phyloP scores from a whole-genome alignment of 208 protist genomes.

The Sergeia podlipaevii region DNA sequence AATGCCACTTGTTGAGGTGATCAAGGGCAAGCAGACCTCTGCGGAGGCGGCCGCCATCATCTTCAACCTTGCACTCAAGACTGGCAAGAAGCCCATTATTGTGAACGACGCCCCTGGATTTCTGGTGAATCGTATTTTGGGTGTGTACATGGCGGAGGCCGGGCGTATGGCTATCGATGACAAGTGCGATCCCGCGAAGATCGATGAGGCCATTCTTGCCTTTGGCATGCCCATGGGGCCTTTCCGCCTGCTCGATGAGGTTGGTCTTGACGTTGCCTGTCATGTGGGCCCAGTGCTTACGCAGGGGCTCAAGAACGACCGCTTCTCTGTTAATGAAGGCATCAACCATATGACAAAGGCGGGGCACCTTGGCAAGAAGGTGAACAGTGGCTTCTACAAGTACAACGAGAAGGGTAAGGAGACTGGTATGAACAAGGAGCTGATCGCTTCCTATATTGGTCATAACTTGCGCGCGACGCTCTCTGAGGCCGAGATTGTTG shows the following conservation, averaged over 20 bases:
- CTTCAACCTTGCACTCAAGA: conserved; percentile 70
- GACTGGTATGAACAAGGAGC: conserved; percentile 34
- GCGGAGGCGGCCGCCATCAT: conserved; percentile 68
- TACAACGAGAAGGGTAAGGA: conserved; percentile 79
- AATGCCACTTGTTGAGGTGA: conserved; percentile 93
- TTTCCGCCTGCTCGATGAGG: conserved; percentile 88
- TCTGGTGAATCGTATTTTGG: conserved; percentile 84
- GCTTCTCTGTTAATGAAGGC: conserved; percentile 44
- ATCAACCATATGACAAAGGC: conserved; percentile 58
- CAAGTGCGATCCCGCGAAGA: conserved; percentile 35
- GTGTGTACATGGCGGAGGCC: conserved; percentile 84
- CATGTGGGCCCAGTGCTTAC: conserved; percentile 71
- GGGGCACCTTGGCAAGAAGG: conserved; percentile 84
- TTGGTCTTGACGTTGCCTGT: conserved; percentile 88
- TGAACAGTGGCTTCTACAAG: conserved; percentile 84
- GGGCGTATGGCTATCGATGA: conserved; percentile 56
- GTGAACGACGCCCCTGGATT: conserved; percentile 87
- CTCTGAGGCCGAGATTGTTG: conserved; percentile 56
- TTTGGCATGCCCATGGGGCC: conserved; percentile 94
- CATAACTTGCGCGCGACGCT: conserved; percentile 22
- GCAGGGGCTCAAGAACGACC: conserved; percentile 52
- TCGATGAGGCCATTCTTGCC: conserved; percentile 75
- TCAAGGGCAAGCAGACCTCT: conserved; percentile 75
- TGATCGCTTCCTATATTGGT: conserved; percentile 30
- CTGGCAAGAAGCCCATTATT: conserved; percentile 92